Evolutionary conservation across 2,329 filamentous ascomycete species (phyloP).

Genomic region (Juglanconis sp.): DNA sequence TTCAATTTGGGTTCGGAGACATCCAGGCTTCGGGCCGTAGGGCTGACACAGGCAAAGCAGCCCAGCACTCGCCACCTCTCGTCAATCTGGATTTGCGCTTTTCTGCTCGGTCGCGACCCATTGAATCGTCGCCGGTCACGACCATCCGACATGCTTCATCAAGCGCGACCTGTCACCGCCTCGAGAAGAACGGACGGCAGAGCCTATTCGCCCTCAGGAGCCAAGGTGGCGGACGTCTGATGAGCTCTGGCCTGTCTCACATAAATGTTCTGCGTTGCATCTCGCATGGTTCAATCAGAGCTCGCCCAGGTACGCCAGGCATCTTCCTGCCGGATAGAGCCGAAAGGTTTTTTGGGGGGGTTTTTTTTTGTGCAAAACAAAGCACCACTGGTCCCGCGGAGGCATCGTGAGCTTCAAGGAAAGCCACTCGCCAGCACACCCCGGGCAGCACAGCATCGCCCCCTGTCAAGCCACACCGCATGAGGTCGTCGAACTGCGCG

Average conservation of each 20-base stretch:
- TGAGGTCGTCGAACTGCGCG: neutral
- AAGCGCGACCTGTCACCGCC: neutral
- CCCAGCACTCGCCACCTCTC: neutral
- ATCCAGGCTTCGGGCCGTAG: neutral
- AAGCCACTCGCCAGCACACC: slow-evolving; percentile 2
- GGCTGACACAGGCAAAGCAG: slow-evolving; percentile 8
- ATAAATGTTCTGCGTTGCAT: neutral
- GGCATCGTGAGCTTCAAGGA: slow-evolving; percentile 5
- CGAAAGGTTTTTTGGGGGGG: neutral
- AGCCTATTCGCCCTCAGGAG: neutral
- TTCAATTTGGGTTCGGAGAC: neutral
- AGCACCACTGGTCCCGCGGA: neutral
- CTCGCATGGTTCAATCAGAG: slow-evolving; percentile 5
- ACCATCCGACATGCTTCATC: neutral
- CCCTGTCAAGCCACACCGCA: slow-evolving; percentile 12
- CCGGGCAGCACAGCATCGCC: neutral
- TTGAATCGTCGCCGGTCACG: neutral
- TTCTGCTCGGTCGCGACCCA: neutral
- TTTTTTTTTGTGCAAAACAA: neutral
- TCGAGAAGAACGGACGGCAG: neutral
- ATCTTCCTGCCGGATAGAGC: slow-evolving; percentile 9
- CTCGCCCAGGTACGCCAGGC: slow-evolving; percentile 1
- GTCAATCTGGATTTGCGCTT: neutral
- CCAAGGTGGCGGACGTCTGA: neutral
- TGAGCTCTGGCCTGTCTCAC: slow-evolving; percentile 10